These are phyloP conservation scores for Cutaneotrichosporon cutaneum DNA, from an alignment of 1,284 basidiomycete genomes.

Conservation along the genomic window DNA sequence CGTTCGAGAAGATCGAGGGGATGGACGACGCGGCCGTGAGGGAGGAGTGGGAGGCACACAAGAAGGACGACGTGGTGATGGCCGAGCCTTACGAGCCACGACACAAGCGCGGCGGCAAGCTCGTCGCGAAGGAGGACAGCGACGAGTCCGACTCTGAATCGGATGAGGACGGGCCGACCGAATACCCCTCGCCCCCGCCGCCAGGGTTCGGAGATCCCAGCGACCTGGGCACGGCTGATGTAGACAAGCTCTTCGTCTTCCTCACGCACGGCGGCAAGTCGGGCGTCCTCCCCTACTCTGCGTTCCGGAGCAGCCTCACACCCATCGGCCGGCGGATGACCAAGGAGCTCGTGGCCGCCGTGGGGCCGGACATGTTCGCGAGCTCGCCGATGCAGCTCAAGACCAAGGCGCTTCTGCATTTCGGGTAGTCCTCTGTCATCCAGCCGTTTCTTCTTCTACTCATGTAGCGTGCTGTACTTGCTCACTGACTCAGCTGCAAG, in stretches of 20 bases:
- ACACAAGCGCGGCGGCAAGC: neutral
- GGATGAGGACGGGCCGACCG: conserved; percentile 22
- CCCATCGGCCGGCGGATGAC: conserved; percentile 5
- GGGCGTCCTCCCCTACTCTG: conserved; percentile 15
- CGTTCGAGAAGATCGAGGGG: conserved; percentile 35
- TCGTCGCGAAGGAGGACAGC: neutral
- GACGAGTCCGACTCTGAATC: conserved; percentile 22
- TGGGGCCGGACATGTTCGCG: conserved; percentile 20
- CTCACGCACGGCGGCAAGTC: conserved; percentile 12
- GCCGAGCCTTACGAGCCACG: neutral
- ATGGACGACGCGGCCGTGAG: conserved; percentile 4
- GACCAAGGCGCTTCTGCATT: conserved; percentile 16
- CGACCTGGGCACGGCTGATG: conserved; percentile 19
- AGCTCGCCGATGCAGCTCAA: conserved; percentile 1
- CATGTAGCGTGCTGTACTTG: neutral
- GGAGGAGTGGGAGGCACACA: conserved; percentile 4
- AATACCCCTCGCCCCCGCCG: conserved; percentile 40
- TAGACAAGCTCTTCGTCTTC: conserved; percentile 37
- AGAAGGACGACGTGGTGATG: neutral
- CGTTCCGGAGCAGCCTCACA: conserved; percentile 10
- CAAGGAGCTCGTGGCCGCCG: conserved; percentile 18
- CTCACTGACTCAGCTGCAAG: no score
- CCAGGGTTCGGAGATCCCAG: conserved; percentile 42
- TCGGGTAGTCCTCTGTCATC: conserved; percentile 7
- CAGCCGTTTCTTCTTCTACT: neutral